A percentile compares a stretch with the other conserved stretches of the same genome.
Conservation (phyloP, 208 protist species). For the Borovskyia barvae region DNA sequence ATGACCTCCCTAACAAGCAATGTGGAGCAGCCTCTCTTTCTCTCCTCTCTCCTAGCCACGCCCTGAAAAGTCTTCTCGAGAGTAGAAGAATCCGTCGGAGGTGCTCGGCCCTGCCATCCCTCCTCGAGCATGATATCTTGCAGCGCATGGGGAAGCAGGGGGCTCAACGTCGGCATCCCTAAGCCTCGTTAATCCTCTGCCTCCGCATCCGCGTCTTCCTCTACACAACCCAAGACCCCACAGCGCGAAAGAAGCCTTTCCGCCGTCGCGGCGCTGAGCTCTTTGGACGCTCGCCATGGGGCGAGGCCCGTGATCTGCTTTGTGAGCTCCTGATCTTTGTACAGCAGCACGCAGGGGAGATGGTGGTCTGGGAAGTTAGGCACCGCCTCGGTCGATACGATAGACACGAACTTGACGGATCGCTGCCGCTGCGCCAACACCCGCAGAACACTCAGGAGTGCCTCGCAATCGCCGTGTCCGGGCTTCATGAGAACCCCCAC, state of each 20-base stretch:
- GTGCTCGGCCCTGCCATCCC: no score
- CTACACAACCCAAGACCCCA: conserved; percentile 42
- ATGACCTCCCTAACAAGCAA: no score
- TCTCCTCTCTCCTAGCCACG: no score
- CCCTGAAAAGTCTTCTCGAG: no score
- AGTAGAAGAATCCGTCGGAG: no score
- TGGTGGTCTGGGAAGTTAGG: conserved; percentile 74
- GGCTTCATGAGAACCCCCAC: conserved; percentile 71
- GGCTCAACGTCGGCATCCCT: no score
- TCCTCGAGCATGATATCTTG: no score
- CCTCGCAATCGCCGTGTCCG: conserved; percentile 69
- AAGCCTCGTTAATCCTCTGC: no score
- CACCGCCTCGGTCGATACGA: conserved; percentile 78
- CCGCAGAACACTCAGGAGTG: conserved; percentile 70
- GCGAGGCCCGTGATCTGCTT: conserved; percentile 70
- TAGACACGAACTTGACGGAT: conserved; percentile 81
- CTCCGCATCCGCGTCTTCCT: conserved; percentile 7
- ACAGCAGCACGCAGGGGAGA: conserved; percentile 84
- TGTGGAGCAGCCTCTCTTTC: no score
- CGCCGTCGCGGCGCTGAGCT: conserved; percentile 44
- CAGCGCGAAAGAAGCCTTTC: conserved; percentile 47
- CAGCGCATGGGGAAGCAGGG: no score
- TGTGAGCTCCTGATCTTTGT: conserved; percentile 59
- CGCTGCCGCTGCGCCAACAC: conserved; percentile 65
- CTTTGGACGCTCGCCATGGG: conserved; percentile 41